Base-by-base conservation (phyloP, 2,329 filamentous ascomycete genomes). In the Fusarium incarnatum region DNA sequence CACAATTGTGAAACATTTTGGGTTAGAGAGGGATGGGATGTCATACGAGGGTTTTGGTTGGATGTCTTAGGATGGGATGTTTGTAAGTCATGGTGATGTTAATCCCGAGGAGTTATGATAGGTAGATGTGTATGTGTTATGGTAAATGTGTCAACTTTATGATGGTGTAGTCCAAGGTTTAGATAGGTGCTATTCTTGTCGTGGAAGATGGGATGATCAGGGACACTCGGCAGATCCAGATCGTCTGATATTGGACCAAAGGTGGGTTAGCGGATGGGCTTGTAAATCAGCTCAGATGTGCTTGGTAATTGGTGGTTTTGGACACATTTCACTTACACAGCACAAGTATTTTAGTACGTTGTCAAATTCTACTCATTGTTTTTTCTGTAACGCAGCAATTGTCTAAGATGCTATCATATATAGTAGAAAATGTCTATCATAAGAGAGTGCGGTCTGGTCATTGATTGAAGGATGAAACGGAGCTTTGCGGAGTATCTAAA, bases 281-380 rank as follows among this genome's bases (percentile, higher is more conserved):
- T 70, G 63, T 46, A 70, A 70, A 70, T 70, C 67, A 70, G 45
- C 55, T 49, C 54, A 48, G 56, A 42, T 57, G 63, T 37, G 67
- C 60, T 66, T 67, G 41, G 52, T 56, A 52, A 52, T 49, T 63
- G 58, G 59, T 52, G 30, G 56, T 62, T 70, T 37, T 70, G 67
- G 67, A 70, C 67, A 70, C 48, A 63, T 70, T 63, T 57, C 67
- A 70, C 52, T 56, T 62, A 47, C n/a, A 52, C 58, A 44, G 15
- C 3, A 8, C n/a, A 22, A 23, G 20, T 1, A 34, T 10, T 22
- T 22, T 5, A 22, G 22, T 22, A 22, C 22, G 22, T 22, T 22
- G 22, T 22, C 22, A 22, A 22, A 22, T 28, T 20, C 16, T 20
- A 7, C 16, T 32, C 13, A 22, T 34, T 20, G 25, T 27, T 11